A percentile compares a stretch with the other conserved stretches of the same genome.
These are phyloP conservation scores for Endoconidiophora laricicola DNA, from an alignment of 2,329 filamentous ascomycete species.

Conservation along the genomic window DNA sequence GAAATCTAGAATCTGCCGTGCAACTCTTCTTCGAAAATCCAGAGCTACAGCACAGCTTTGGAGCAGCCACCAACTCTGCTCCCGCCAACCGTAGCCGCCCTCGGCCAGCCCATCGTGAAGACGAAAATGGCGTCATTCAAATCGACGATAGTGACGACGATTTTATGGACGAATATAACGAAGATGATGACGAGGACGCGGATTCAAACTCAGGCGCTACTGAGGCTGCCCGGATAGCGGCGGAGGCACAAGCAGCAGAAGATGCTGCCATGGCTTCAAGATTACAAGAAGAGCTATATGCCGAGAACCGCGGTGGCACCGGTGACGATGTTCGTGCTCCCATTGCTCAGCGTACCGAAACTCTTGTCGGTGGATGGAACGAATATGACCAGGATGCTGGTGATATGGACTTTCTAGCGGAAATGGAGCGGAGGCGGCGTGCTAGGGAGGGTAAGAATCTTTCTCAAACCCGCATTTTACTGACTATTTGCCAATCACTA, in stretches of 20 bases:
- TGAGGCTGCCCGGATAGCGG: constrained; percentile 25
- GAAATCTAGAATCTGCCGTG: constrained; percentile 71
- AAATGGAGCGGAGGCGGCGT: constrained; percentile 8
- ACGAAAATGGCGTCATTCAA: constrained; percentile 37
- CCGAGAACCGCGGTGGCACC: constrained; percentile 28
- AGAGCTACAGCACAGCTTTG: constrained; percentile 41
- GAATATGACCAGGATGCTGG: neutral
- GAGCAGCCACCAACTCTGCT: constrained; percentile 21
- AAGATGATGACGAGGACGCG: too few relatives aligned
- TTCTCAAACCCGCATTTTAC: neutral
- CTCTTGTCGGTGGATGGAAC: constrained; percentile 46
- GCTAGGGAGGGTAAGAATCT: constrained; percentile 5
- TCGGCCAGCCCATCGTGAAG: constrained; percentile 20
- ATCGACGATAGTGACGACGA: constrained; percentile 52
- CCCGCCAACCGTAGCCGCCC: constrained; percentile 15
- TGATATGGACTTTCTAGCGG: constrained; percentile 4
- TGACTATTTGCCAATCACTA: neutral
- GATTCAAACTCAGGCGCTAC: constrained; percentile 24
- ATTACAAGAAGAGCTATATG: constrained; percentile 83
- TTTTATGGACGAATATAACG: too few relatives aligned
- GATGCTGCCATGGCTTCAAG: constrained; percentile 86
- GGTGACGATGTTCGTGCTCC: constrained; percentile 65
- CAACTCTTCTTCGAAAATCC: constrained; percentile 82
- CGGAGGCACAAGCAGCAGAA: constrained; percentile 53
- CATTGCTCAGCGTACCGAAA: constrained; percentile 82